Evolutionary conservation across 257 asterid species (phyloP).

Genomic region (Plantago major): DNA sequence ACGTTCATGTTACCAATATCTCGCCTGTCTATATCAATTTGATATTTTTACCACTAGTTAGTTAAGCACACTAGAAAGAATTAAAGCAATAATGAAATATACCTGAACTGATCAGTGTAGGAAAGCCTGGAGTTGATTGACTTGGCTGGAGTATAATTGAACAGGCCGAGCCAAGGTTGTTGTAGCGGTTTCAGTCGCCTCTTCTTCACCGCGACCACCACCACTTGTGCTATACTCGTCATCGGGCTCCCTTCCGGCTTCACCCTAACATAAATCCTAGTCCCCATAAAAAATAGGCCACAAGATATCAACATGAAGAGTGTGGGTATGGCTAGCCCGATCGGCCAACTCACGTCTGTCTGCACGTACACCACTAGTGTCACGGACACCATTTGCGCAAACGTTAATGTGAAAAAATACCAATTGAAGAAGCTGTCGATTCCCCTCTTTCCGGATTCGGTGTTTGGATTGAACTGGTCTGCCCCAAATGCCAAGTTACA

Average conservation of each 20-base stretch:
- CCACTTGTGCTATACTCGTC: conserved; percentile 47
- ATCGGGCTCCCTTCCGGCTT: conserved; percentile 74
- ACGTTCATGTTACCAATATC: too few species aligned
- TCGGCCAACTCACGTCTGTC: conserved; percentile 57
- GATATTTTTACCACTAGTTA: neutral
- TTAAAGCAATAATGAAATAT: neutral
- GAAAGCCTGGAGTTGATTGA: conserved; percentile 60
- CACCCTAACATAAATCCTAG: conserved; percentile 55
- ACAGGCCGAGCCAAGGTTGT: conserved; percentile 45
- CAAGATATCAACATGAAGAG: conserved; percentile 54
- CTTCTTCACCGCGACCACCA: conserved; percentile 44
- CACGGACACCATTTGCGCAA: conserved; percentile 63
- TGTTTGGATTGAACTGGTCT: conserved; percentile 71
- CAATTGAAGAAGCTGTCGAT: conserved; percentile 75
- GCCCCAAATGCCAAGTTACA: conserved; percentile 83
- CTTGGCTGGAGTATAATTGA: conserved; percentile 30
- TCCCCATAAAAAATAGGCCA: conserved; percentile 51
- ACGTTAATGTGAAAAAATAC: conserved; percentile 72
- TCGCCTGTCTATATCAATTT: neutral
- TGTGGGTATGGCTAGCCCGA: conserved; percentile 63
- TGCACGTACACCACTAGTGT: conserved; percentile 70
- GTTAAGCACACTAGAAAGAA: neutral
- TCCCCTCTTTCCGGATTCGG: conserved; percentile 58
- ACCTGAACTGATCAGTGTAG: conserved; percentile 67
- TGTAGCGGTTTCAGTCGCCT: conserved; percentile 40